A percentile compares a stretch with the other conserved stretches of the same genome.
Conservation (phyloP, 176 grass and related monocot species). For the Triticum aestivum region IWGSC_CS_RefSeq_v2.1 NC_057798.1:33266695-33267194, state of each 20-base stretch:
- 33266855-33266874: conserved; percentile 12
- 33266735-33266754: conserved; percentile 15
- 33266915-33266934: conserved; percentile 30
- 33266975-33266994: neutral
- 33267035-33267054: neutral
- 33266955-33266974: neutral
- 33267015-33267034: neutral
- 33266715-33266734: neutral
- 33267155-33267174: neutral
- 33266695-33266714: neutral
- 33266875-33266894: conserved; percentile 23
- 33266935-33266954: neutral
- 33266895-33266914: conserved; percentile 29
- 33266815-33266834: neutral
- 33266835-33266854: neutral
- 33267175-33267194: neutral
- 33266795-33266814: neutral
- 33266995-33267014: neutral
- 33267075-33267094: neutral
- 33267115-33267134: neutral
- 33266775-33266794: neutral
- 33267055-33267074: conserved; percentile 8
- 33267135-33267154: neutral
- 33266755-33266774: neutral
- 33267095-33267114: conserved; percentile 7